A percentile compares a stretch with the other conserved stretches of the same genome.
Conservation (phyloP, 179 eudicot species). For the Nepenthes alata region DNA sequence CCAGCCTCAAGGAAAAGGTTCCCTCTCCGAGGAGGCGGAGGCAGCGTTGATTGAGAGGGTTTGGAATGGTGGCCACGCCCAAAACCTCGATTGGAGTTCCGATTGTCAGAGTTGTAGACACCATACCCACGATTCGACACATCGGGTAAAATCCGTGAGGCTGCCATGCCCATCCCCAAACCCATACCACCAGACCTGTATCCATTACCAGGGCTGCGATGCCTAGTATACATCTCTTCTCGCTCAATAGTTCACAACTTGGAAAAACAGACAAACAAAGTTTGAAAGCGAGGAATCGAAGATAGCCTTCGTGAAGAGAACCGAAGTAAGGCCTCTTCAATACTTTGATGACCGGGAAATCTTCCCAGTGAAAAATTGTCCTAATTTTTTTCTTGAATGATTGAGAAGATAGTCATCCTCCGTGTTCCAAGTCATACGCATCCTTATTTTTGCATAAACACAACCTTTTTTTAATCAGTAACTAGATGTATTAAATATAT, state of each 20-base stretch:
- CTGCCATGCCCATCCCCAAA: slow-evolving; percentile 21
- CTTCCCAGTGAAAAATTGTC: neutral
- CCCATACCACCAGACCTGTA: slow-evolving; percentile 53
- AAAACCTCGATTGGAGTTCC: slow-evolving; percentile 50
- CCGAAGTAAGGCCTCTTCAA: neutral
- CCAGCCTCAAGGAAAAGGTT: slow-evolving; percentile 89
- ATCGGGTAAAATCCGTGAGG: slow-evolving; percentile 35
- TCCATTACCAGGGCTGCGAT: slow-evolving; percentile 47
- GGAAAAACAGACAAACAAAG: neutral
- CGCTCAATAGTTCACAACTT: neutral
- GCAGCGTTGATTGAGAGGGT: slow-evolving; percentile 26
- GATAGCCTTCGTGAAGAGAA: neutral
- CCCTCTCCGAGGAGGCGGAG: slow-evolving; percentile 25
- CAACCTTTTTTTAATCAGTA: too few relatives aligned
- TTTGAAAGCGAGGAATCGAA: neutral
- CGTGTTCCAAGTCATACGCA: too few relatives aligned
- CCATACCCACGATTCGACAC: slow-evolving; percentile 31
- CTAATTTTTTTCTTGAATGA: neutral
- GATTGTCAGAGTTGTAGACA: slow-evolving; percentile 44
- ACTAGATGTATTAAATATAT: too few relatives aligned
- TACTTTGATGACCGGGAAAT: too few relatives aligned
- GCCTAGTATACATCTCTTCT: slow-evolving; percentile 37
- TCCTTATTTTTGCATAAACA: too few relatives aligned
- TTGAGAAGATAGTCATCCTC: too few relatives aligned
- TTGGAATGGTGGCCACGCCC: slow-evolving; percentile 50